Evolutionary conservation across 495 filamentous ascomycete species (phyloP).

Genomic region (Penicillium turbatum): DNA sequence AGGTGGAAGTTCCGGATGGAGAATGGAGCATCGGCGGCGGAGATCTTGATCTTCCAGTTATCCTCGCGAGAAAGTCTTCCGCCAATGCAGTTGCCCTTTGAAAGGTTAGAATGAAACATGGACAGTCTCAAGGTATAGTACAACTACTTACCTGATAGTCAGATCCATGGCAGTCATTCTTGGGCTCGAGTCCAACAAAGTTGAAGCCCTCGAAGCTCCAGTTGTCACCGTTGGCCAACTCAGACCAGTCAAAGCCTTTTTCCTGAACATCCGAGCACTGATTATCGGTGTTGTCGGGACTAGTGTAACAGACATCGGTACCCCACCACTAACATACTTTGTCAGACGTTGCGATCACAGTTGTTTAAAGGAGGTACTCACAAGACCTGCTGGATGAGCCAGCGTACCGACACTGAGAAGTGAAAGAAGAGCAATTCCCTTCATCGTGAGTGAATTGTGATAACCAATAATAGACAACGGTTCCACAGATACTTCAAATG

Average conservation of each 20-base stretch:
- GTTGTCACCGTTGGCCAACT: slow-evolving; percentile 57
- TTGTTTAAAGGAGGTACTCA: slow-evolving; percentile 14
- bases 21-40: slow-evolving; percentile 54
- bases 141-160: slow-evolving; percentile 35
- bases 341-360: neutral
- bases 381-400: slow-evolving; percentile 33
- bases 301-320: slow-evolving; percentile 56
- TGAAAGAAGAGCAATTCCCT: slow-evolving; percentile 21
- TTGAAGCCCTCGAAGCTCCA: slow-evolving; percentile 60
- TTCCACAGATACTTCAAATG: neutral
- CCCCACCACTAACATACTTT: slow-evolving; percentile 46
- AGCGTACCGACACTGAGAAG: slow-evolving; percentile 22
- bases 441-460: slow-evolving; percentile 24
- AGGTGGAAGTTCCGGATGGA: slow-evolving; percentile 71
- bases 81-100: slow-evolving; percentile 61
- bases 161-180: slow-evolving; percentile 43
- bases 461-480: slow-evolving; percentile 20
- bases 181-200: slow-evolving; percentile 67
- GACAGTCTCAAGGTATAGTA: slow-evolving; percentile 3
- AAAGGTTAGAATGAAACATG: neutral
- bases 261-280: slow-evolving; percentile 61
- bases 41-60: slow-evolving; percentile 44
- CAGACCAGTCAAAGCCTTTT: slow-evolving; percentile 67
- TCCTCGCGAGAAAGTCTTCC: slow-evolving; percentile 46
- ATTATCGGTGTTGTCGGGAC: slow-evolving; percentile 75